A percentile compares a stretch with the other conserved stretches of the same genome.
Conservation (phyloP, 306 rosid genomes). For the Cucurbita moschata region DNA sequence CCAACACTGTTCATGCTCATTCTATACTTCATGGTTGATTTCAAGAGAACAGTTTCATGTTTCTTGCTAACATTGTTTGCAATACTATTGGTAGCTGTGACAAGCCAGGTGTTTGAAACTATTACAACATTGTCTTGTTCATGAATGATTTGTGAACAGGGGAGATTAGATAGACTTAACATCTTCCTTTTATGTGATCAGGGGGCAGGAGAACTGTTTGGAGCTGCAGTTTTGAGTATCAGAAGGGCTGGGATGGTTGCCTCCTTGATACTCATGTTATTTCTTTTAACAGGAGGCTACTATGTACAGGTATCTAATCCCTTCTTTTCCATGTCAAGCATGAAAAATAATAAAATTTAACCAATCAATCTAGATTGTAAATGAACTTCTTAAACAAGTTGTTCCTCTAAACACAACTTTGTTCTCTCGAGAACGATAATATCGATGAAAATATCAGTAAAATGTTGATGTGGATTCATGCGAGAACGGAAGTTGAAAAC, state of each 20-base stretch:
- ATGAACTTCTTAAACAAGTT: too few species aligned
- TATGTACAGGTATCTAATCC: conserved; percentile 59
- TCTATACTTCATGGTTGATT: conserved; percentile 89
- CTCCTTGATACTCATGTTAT: conserved; percentile 69
- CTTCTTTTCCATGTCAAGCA: background rate
- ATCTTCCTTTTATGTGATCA: conserved; percentile 6
- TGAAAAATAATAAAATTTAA: too few species aligned
- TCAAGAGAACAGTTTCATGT: conserved; percentile 49
- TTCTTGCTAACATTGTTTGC: conserved; percentile 58
- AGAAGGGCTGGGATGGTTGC: conserved; percentile 76
- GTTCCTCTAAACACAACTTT: too few species aligned
- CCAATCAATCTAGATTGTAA: too few species aligned
- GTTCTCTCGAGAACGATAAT: too few species aligned
- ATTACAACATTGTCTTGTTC: background rate
- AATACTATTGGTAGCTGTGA: conserved; percentile 57
- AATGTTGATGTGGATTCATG: too few species aligned
- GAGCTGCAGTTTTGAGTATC: conserved; percentile 74
- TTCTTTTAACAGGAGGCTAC: conserved; percentile 91
- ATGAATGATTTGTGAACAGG: background rate
- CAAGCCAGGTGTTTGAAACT: conserved; percentile 55
- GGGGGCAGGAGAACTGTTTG: conserved; percentile 96
- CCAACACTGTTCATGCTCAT: conserved; percentile 73
- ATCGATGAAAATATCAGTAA: too few species aligned
- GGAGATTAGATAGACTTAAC: background rate
- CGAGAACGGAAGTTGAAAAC: too few species aligned